These are phyloP conservation scores for Chenopodium quinoa DNA, from an alignment of 148 eudicot species.

Conservation along the genomic window DNA sequence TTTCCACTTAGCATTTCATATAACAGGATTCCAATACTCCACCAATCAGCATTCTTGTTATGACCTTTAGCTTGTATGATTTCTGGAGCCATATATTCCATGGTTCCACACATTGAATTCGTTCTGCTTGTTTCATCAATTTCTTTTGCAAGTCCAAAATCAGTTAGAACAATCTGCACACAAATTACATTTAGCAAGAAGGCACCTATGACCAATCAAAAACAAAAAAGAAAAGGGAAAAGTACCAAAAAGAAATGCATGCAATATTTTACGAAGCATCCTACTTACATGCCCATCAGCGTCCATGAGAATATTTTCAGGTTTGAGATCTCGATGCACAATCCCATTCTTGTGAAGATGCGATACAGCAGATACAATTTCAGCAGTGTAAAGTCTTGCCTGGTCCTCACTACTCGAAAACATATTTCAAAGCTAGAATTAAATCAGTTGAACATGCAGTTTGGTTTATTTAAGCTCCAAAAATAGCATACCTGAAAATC, in stretches of 20 bases:
- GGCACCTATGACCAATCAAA: neutral
- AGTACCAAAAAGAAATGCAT: neutral
- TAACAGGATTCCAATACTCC: constrained; percentile 87
- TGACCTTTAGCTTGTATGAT: constrained; percentile 81
- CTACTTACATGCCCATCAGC: constrained; percentile 78
- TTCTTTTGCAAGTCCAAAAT: constrained; percentile 95
- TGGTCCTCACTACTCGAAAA: constrained; percentile 81
- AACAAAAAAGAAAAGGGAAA: neutral
- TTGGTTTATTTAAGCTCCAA: constrained; percentile 6
- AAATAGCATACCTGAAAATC: constrained; percentile 64
- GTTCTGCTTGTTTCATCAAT: constrained; percentile 80
- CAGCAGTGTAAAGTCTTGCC: constrained; percentile 82
- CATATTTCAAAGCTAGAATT: constrained; percentile 34
- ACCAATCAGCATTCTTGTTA: constrained; percentile 93
- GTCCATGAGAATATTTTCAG: constrained; percentile 90
- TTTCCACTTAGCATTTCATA: constrained; percentile 84
- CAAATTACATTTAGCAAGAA: constrained; percentile 14
- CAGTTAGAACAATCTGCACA: constrained; percentile 71
- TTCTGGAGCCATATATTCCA: constrained; percentile 97
- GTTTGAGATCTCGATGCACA: constrained; percentile 95
- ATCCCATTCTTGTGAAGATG: constrained; percentile 89
- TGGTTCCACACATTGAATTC: constrained; percentile 90
- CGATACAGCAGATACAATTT: constrained; percentile 88
- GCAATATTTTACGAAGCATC: neutral
- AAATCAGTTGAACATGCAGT: constrained; percentile 15